Evolutionary conservation across 169 alveolate genomes (phyloP).

Genomic region (Babesia bovis): DNA sequence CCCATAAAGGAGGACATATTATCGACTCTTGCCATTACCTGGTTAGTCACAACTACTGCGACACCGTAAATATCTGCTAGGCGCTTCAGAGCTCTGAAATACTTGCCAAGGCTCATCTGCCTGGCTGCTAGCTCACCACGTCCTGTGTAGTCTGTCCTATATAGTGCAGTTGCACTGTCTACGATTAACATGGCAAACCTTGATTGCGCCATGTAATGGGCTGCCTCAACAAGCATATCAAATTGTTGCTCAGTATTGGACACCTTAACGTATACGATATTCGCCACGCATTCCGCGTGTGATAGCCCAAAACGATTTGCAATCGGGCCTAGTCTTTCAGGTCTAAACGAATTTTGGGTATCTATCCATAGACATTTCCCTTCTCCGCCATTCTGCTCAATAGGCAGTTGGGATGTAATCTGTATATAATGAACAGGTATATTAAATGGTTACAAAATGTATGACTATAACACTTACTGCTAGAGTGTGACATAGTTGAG

Average conservation of each 20-base stretch:
- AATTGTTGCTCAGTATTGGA: slow-evolving; percentile 95
- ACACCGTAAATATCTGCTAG: slow-evolving; percentile 94
- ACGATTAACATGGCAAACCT: slow-evolving; percentile 95
- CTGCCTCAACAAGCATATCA: slow-evolving; percentile 92
- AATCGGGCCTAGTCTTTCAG: slow-evolving; percentile 96
- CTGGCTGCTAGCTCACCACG: slow-evolving; percentile 98
- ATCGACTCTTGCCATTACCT: slow-evolving; percentile 93
- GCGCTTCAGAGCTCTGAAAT: slow-evolving; percentile 92
- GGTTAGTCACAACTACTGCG: slow-evolving; percentile 95
- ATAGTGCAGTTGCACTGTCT: slow-evolving; percentile 96
- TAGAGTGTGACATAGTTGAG: slow-evolving; percentile 96
- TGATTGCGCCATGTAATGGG: slow-evolving; percentile 96
- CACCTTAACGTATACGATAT: slow-evolving; percentile 97
- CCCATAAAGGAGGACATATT: slow-evolving; percentile 83
- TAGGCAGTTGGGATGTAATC: slow-evolving; percentile 92
- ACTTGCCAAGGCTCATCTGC: slow-evolving; percentile 95
- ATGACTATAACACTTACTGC: slow-evolving; percentile 82
- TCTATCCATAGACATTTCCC: slow-evolving; percentile 98
- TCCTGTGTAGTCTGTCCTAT: slow-evolving; percentile 98
- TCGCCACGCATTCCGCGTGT: slow-evolving; percentile 94
- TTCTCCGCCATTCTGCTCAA: slow-evolving; percentile 95
- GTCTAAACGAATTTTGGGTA: slow-evolving; percentile 99
- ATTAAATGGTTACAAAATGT: neutral
- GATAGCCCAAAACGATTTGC: slow-evolving; percentile 96
- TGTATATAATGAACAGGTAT: slow-evolving; percentile 8